These are phyloP conservation scores for Carnegiea gigantea DNA, from an alignment of 179 eudicot genomes.

Conservation along the genomic window DNA sequence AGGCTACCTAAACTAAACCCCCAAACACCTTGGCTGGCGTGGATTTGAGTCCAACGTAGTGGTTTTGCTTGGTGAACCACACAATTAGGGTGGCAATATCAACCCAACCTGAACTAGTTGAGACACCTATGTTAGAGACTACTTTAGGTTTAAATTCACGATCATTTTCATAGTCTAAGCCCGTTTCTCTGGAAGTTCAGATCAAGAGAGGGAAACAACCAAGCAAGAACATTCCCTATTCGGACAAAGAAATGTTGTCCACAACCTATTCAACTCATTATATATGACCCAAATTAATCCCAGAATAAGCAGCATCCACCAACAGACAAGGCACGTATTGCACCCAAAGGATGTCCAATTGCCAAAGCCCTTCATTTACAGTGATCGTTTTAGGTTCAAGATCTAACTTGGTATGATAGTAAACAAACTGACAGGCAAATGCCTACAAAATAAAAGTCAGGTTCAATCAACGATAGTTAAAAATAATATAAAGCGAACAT, in stretches of 20 bases:
- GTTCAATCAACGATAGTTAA: neutral
- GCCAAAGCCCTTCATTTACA: conserved; percentile 99
- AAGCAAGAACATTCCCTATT: neutral
- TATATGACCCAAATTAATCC: neutral
- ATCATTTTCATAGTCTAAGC: neutral
- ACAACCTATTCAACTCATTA: neutral
- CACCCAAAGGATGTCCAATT: conserved; percentile 96
- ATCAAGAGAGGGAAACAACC: neutral
- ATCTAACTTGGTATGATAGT: conserved; percentile 81
- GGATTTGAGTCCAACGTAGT: too few species aligned
- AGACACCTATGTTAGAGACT: neutral
- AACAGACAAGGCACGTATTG: conserved; percentile 59
- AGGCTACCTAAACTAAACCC: too few species aligned
- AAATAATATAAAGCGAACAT: neutral
- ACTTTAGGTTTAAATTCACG: neutral
- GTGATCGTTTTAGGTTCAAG: conserved; percentile 86
- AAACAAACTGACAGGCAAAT: conserved; percentile 91
- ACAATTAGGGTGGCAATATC: neutral
- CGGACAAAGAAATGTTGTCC: neutral
- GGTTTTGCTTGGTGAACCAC: neutral
- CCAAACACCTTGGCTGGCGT: too few species aligned
- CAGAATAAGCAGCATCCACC: neutral
- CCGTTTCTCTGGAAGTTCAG: neutral
- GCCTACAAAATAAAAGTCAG: conserved; percentile 50
- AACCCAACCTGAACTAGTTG: neutral